Evolutionary conservation across 495 filamentous ascomycete genomes (phyloP).

Genomic region (Aspergillus taichungensis): DNA sequence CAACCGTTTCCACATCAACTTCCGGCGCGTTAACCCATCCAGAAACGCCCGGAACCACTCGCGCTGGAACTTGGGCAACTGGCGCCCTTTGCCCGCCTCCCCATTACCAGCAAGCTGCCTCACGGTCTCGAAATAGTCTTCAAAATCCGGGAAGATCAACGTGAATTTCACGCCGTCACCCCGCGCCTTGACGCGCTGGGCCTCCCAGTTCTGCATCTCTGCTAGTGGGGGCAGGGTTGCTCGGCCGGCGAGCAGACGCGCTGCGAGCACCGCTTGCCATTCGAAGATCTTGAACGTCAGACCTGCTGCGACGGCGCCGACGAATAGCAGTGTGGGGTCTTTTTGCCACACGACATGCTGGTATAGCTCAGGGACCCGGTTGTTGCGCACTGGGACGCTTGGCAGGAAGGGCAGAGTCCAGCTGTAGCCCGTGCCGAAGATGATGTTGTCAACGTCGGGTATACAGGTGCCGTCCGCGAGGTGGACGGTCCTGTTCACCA

Average conservation of each 20-base stretch:
- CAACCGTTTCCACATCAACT: neutral
- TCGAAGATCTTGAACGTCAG: conserved; percentile 30
- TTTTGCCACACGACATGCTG: conserved; percentile 8
- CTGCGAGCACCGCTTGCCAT: conserved; percentile 39
- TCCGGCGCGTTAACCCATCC: neutral
- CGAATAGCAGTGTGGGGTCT: conserved; percentile 10
- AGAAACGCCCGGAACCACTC: neutral
- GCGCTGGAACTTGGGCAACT: neutral
- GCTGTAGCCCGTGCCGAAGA: conserved; percentile 30
- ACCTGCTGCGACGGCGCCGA: conserved; percentile 20
- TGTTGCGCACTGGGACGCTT: neutral
- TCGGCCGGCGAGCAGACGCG: conserved; percentile 34
- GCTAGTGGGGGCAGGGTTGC: conserved; percentile 20
- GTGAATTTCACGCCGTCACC: conserved; percentile 34
- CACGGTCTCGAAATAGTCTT: conserved; percentile 32
- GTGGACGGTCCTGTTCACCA: conserved; percentile 11
- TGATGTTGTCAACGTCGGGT: conserved; percentile 25
- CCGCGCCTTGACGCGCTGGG: conserved; percentile 19
- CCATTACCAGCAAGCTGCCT: neutral
- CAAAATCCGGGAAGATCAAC: conserved; percentile 33
- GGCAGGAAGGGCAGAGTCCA: conserved; percentile 10
- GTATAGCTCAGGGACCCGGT: conserved; percentile 9
- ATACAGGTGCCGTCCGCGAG: conserved; percentile 25
- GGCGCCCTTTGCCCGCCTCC: neutral
- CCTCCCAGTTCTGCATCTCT: conserved; percentile 34